Conservation (phyloP, 2,329 filamentous ascomycete genomes). For the Neofusicoccum parvum region DNA sequence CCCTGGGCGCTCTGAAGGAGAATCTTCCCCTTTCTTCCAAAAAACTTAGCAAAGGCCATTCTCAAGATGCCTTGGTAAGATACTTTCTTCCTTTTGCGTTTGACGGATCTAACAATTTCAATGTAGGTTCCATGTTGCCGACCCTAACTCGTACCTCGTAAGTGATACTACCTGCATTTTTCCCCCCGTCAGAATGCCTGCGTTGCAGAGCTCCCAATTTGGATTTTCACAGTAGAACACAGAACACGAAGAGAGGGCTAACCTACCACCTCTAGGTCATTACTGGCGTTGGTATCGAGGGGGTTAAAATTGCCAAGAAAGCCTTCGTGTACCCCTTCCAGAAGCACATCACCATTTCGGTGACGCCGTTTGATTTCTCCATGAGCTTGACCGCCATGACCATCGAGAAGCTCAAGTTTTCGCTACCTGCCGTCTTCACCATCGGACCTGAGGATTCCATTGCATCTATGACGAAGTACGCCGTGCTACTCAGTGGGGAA, state of each 20-base stretch:
- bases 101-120: neutral
- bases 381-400: conserved; percentile 89
- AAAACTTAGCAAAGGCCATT: too few species aligned
- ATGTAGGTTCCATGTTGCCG: conserved; percentile 64
- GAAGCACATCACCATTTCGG: conserved; percentile 51
- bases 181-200: too few species aligned
- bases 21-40: neutral
- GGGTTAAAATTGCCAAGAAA: conserved; percentile 78
- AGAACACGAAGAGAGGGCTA: neutral
- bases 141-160: conserved; percentile 79
- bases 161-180: neutral
- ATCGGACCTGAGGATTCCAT: conserved; percentile 75
- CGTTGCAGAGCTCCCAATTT: neutral
- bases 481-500: conserved; percentile 72
- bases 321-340: conserved; percentile 43
- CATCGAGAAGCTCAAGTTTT: conserved; percentile 81
- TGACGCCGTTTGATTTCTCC: conserved; percentile 78
- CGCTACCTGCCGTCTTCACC: conserved; percentile 81
- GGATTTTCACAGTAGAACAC: neutral
- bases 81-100: too few species aligned
- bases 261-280: conserved; percentile 50
- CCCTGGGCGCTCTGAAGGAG: neutral
- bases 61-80: conserved; percentile 1
- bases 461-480: conserved; percentile 77
- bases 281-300: conserved; percentile 75